Base-by-base conservation (phyloP, 352 stramenopile genomes). In the Globisporangium parvum region DNA sequence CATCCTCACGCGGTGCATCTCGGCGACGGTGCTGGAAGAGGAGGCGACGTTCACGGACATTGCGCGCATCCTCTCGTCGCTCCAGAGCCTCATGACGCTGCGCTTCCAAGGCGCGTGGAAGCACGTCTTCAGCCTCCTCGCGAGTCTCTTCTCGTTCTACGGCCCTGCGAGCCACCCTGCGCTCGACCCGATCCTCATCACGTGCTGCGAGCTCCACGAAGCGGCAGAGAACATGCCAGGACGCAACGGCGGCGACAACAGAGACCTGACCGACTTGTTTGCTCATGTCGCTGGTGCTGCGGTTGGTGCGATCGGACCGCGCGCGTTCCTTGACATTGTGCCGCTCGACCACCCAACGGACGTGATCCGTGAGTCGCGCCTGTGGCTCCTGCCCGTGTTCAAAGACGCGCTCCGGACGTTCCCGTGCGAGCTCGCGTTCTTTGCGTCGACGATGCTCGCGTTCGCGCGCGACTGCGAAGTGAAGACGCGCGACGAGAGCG, bases 311-410 rank as follows among this genome's bases (percentile, higher is more conserved):
- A 69, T 93, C 31, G 83, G 85, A 0, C 80, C 83, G 1, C 77
- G 72, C 41, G 57, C 62, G 17, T 93, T 95, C 69, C 50, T 95
- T 14, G 61, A 81, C 50, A 70, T 95, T 51, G 73, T 95, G 48
- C 77, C 85, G 17, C 73, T 95, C 42, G 70, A 83, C 31, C 74
- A 93, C 66, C 57, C 72, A 14, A 80, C 67, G 2, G 83, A 91
- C 6, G 76, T 93, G 51, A 68, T 95, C 12, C 85, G 64, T 35
- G 80, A 92, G 48, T 74, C 88, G 66, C 79, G 82, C 33, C 65
- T 81, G 28, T 95, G 85, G 85, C 73, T 93, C 24, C 62, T 95
- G n/a, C 73, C 80, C 0, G 80, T 95, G 47, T 78, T 93, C 61
- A 79, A 85, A 51, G 80, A 91, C 33, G 66, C 73, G 21, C 66